phyloP scores from a whole-genome alignment of 2,329 filamentous ascomycete genomes.

The Trichoderma atrobrunneum region DNA sequence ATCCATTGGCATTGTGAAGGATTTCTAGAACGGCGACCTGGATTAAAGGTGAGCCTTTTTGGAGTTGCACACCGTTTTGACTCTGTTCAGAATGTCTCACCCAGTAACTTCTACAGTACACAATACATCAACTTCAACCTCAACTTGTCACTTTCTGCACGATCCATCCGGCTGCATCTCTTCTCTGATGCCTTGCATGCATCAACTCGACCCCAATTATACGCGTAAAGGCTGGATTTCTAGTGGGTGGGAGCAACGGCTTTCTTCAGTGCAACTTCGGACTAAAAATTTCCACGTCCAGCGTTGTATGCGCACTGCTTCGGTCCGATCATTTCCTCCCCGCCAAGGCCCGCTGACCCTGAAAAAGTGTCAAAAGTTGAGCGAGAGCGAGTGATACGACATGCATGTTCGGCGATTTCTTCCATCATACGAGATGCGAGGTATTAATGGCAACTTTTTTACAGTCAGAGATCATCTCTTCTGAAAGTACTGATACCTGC shows the following conservation, averaged over 20 bases:
- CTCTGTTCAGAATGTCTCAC: neutral
- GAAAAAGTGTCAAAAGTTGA: neutral
- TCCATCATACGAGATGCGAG: neutral
- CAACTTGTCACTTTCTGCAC: neutral
- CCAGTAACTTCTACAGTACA: neutral
- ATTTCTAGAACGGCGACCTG: neutral
- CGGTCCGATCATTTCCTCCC: conserved; percentile 5
- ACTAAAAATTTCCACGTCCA: neutral
- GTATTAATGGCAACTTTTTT: neutral
- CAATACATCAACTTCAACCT: neutral
- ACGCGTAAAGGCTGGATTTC: conserved; percentile 1
- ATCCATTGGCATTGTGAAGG: neutral
- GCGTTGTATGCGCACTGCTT: neutral
- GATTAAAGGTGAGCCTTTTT: neutral
- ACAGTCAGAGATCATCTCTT: neutral
- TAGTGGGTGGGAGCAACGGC: neutral
- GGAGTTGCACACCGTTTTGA: neutral
- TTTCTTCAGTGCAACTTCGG: neutral
- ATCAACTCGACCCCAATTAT: neutral
- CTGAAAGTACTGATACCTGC: neutral
- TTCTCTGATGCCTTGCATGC: neutral
- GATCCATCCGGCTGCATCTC: neutral
- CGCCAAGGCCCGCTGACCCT: conserved; percentile 1
- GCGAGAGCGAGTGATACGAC: neutral
- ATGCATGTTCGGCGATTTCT: neutral